Evolutionary conservation across 352 stramenopile species (phyloP), one percentile per base, ranked within the genome.

Genomic region (Phytophthora cactorum): DNA sequence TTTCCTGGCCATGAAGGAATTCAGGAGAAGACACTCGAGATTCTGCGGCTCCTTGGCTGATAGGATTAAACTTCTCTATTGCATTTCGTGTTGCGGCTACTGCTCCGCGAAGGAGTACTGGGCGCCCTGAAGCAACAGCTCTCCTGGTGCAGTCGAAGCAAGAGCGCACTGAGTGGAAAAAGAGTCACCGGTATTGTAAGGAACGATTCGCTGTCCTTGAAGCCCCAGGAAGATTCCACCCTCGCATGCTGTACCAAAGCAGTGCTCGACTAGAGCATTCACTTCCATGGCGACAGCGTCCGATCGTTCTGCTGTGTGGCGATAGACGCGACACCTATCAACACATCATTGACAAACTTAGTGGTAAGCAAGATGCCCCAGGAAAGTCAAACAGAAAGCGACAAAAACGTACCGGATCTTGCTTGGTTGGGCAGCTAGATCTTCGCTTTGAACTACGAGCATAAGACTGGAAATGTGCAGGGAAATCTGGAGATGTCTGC

Each of bases 1-100:
- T 96, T 97, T 67, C 68, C 86, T 10, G 82, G 93, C 6, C 75
- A 97, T 50, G 43, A 72, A 15, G 79, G 74, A 0, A 93, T 98
- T 53, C 83, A 93, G 59, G 86, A 97, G 52, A 95, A 93, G 63
- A 88, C 86, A 15, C 63, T 66, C 29, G 59, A 88, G 29, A 84
- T 96, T 32, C 69, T 97, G 28, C 81, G 75, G 44, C 73, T 91
- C 10, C 63, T 81, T 39, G 38, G 32, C 31, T 74, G 34, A 73
- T 9, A 29, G 27, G 34, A 29, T 46, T 59, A 47, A 47, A 59
- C 10, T 66, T 45, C 27, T 66, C 62, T 71, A 75, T 63, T 32
- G 34, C 53, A 74, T 31, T 57, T 59, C 12, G 17, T 45, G 52
- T 47, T 22, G 29, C 15, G 25, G 9, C 32, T 75, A 72, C 34